phyloP scores from a whole-genome alignment of 2,329 filamentous ascomycete species.

The Falciphora oryzae region DNA sequence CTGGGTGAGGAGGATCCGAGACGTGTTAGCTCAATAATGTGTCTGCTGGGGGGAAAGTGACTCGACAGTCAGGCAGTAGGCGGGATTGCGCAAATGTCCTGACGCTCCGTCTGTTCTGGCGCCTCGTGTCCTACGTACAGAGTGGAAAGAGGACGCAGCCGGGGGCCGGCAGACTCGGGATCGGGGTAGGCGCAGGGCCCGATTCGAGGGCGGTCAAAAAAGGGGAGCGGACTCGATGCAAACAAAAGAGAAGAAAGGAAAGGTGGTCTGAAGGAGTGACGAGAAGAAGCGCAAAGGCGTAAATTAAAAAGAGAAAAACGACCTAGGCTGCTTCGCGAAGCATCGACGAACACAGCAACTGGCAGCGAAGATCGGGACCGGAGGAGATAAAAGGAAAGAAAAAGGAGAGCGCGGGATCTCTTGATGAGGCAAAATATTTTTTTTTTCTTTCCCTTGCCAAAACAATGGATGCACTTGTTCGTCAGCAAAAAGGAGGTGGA shows the following conservation, averaged over 20 bases:
- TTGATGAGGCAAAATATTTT: slow-evolving; percentile 3
- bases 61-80: too few relatives aligned
- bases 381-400: slow-evolving; percentile 15
- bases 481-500: slow-evolving; percentile 5
- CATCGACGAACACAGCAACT: slow-evolving; percentile 15
- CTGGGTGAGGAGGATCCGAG: neutral
- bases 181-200: neutral
- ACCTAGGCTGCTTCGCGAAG: slow-evolving; percentile 16
- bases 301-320: slow-evolving; percentile 24
- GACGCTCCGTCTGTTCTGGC: too few relatives aligned
- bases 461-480: neutral
- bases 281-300: slow-evolving; percentile 25
- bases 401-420: slow-evolving; percentile 14
- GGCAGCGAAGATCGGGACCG: slow-evolving; percentile 15
- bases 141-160: neutral
- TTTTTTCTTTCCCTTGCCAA: neutral
- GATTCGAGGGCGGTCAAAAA: neutral
- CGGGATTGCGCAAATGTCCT: neutral
- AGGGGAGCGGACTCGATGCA: neutral
- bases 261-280: slow-evolving; percentile 36
- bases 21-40: neutral
- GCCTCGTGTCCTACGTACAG: neutral
- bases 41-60: too few relatives aligned
- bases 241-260: slow-evolving; percentile 22
- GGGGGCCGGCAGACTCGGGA: neutral